Conservation (phyloP, 176 grass and related monocot genomes). For the Avena sativa region DNA sequence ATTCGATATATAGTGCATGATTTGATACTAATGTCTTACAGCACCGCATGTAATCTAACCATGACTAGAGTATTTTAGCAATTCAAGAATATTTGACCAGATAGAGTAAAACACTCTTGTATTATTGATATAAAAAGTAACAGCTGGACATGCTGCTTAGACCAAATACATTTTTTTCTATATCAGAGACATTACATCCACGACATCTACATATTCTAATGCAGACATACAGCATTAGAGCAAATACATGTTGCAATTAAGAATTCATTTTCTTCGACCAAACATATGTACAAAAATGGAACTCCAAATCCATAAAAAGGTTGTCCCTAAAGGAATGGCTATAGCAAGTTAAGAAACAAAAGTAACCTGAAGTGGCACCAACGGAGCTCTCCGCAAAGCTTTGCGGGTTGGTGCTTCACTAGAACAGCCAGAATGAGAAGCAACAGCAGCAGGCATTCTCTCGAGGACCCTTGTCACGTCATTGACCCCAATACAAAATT, state of each 20-base stretch:
- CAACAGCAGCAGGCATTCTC: slow-evolving; percentile 56
- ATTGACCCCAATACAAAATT: slow-evolving; percentile 90
- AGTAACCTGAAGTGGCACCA: slow-evolving; percentile 72
- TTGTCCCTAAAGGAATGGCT: not conserved
- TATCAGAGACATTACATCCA: not conserved
- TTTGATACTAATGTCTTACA: slow-evolving; percentile 1
- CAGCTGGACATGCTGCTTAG: not conserved
- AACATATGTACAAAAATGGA: not conserved
- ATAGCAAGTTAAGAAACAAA: slow-evolving; percentile 37
- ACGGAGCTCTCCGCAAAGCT: slow-evolving; percentile 51
- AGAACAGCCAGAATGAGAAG: slow-evolving; percentile 31
- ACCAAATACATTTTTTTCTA: not conserved
- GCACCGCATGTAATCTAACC: not conserved
- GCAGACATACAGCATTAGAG: not conserved
- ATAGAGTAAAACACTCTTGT: not conserved
- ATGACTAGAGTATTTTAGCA: not conserved
- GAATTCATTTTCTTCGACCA: not conserved
- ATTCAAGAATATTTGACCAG: not conserved
- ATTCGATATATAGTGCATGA: slow-evolving; percentile 2
- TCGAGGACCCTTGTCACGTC: slow-evolving; percentile 95
- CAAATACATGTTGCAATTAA: slow-evolving; percentile 1
- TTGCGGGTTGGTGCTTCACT: slow-evolving; percentile 29
- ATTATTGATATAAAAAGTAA: not conserved
- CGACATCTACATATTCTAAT: not conserved
- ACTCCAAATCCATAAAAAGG: slow-evolving; percentile 9